Conservation (phyloP, 73 alveolate genomes). For the Durusdinium trenchii region DNA sequence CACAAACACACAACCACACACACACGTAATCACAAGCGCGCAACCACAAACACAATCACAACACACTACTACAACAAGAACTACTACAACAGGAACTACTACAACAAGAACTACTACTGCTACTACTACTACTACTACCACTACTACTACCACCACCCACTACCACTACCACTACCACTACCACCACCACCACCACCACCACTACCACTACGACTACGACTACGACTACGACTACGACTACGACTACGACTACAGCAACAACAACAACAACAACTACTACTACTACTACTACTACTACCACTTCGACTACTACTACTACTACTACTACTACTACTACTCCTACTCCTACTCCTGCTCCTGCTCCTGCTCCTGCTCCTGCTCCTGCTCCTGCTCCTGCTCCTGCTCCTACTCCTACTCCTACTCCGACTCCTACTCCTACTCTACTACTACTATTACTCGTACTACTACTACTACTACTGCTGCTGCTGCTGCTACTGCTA, state of each 20-base stretch:
- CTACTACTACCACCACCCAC: no score
- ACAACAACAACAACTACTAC: neutral
- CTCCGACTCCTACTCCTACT: no score
- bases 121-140: neutral
- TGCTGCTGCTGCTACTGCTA: neutral
- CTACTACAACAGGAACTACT: neutral
- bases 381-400: neutral
- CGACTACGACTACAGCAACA: no score
- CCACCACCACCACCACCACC: neutral
- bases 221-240: no score
- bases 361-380: neutral
- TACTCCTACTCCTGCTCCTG: neutral
- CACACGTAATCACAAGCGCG: no score
- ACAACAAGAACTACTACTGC: neutral
- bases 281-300: neutral
- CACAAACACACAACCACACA: no score
- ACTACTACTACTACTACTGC: no score
- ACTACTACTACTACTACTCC: neutral
- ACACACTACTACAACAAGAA: neutral
- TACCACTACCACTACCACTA: neutral
- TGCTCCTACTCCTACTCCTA: no score
- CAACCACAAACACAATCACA: no score
- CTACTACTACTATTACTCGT: no score
- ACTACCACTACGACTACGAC: neutral
- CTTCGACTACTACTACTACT: no score